Conservation (phyloP, 2,329 filamentous ascomycete genomes). For the Xenosphaeropsis pyriputrescens region DNA sequence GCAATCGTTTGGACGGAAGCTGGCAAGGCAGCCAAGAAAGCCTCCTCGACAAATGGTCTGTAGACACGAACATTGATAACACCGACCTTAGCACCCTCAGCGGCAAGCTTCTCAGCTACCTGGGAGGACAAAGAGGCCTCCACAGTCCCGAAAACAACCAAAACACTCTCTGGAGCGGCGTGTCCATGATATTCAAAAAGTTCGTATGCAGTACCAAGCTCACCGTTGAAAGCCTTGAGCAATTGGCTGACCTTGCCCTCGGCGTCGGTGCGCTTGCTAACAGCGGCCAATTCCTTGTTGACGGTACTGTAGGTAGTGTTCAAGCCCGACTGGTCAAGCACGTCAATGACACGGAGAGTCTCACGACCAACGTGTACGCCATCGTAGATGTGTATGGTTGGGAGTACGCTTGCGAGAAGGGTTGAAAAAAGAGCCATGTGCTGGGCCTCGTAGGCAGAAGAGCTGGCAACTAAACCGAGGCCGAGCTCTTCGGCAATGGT, state of each 20-base stretch:
- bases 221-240: conserved; percentile 66
- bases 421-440: conserved; percentile 90
- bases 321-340: conserved; percentile 58
- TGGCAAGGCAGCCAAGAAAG: conserved; percentile 73
- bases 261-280: conserved; percentile 56
- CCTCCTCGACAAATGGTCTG: conserved; percentile 87
- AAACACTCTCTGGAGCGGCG: conserved; percentile 59
- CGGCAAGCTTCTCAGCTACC: conserved; percentile 57
- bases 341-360: conserved; percentile 68
- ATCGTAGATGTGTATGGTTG: conserved; percentile 81
- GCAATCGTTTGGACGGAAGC: conserved; percentile 60
- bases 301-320: conserved; percentile 55
- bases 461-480: conserved; percentile 70
- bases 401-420: conserved; percentile 60
- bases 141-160: conserved; percentile 85
- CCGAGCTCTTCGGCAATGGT: conserved; percentile 80
- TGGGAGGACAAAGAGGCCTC: conserved; percentile 80
- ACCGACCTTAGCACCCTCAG: conserved; percentile 64
- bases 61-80: conserved; percentile 88
- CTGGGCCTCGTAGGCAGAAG: conserved; percentile 80
- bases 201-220: conserved; percentile 85
- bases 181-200: conserved; percentile 93
- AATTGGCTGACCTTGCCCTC: conserved; percentile 60
- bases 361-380: conserved; percentile 72
- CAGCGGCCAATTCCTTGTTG: conserved; percentile 40